Conservation (phyloP, 129 eudicot genomes). For the Mikania micrantha region DNA sequence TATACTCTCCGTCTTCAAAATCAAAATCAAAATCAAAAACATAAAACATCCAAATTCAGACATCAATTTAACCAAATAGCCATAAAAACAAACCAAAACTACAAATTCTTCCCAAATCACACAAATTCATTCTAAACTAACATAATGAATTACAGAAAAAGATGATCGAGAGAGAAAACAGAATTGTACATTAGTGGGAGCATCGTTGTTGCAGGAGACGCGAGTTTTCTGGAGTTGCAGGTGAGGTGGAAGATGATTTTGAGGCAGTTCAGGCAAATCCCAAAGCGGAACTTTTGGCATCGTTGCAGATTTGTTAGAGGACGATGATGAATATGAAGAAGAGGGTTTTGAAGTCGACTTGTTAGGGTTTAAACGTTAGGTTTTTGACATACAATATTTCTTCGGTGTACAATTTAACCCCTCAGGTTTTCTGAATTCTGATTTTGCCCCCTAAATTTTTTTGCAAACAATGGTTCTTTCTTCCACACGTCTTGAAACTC, state of each 20-base stretch:
- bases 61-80: background rate
- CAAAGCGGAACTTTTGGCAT: constrained; percentile 54
- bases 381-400: background rate
- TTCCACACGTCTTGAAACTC: no score
- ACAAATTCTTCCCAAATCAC: background rate
- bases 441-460: background rate
- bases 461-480: background rate
- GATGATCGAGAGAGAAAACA: background rate
- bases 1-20: constrained; percentile 68
- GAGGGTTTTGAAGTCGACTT: background rate
- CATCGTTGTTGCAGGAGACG: constrained; percentile 62
- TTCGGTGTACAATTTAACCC: background rate
- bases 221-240: constrained; percentile 73
- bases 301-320: background rate
- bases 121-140: background rate
- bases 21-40: constrained; percentile 12
- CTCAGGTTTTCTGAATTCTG: background rate
- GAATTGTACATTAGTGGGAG: constrained; percentile 63
- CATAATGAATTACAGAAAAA: background rate
- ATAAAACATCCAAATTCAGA: background rate
- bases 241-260: constrained; percentile 66
- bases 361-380: constrained; percentile 25
- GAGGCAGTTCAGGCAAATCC: constrained; percentile 74
- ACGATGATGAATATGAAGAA: no score
- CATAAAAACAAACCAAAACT: background rate